Conservation (phyloP, 371 early-diverging fungal species). For the Chytridium lagenaria region DNA sequence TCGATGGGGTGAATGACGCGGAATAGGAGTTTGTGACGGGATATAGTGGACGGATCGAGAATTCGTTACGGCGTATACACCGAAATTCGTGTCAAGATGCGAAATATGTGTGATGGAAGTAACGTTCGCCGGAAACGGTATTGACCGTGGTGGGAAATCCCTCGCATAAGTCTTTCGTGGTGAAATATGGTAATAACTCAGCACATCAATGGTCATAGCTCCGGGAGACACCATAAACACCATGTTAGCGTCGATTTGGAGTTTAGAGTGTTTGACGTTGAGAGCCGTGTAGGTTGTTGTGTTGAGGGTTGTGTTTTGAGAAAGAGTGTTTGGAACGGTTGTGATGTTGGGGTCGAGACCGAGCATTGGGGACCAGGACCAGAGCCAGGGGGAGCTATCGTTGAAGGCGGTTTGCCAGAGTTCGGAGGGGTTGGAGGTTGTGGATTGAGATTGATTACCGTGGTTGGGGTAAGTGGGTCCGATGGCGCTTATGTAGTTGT, state of each 20-base stretch:
- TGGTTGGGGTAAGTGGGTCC: neutral
- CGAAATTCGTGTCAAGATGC: neutral
- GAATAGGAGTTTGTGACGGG: neutral
- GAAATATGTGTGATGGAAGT: neutral
- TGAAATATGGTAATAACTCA: neutral
- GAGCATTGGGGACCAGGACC: neutral
- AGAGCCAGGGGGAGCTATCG: neutral
- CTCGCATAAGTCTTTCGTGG: neutral
- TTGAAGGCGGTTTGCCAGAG: neutral
- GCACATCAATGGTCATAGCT: neutral
- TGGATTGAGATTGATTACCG: neutral
- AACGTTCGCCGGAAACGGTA: slow-evolving; percentile 2
- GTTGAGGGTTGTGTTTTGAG: neutral
- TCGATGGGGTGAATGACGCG: neutral
- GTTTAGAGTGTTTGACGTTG: slow-evolving; percentile 1
- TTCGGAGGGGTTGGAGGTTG: neutral
- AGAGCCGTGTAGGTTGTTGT: neutral
- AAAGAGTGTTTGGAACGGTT: neutral
- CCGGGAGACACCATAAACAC: neutral
- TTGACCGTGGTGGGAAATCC: neutral
- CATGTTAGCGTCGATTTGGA: slow-evolving; percentile 1
- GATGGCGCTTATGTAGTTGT: slow-evolving; percentile 2
- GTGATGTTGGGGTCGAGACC: slow-evolving; percentile 5
- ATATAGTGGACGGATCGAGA: neutral
- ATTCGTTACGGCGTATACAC: neutral